These are phyloP conservation scores for Oryza nivara DNA, from an alignment of 176 grass and related monocot species.

Conservation along the genomic window DNA sequence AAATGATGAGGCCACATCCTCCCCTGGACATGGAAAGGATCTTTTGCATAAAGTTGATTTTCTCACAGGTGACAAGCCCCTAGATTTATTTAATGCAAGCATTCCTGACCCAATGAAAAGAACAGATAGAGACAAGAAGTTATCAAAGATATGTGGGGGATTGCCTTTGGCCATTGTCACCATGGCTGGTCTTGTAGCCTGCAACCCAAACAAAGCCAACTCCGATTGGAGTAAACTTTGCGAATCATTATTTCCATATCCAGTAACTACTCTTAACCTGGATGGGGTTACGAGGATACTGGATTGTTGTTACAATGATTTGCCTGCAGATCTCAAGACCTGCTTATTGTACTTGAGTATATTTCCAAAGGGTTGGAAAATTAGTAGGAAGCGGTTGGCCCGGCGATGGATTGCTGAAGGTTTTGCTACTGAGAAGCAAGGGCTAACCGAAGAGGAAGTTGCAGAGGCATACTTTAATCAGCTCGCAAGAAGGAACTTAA, in stretches of 20 bases:
- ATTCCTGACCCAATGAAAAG: background rate
- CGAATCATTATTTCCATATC: background rate
- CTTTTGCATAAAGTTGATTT: background rate
- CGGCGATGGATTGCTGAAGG: slow-evolving; percentile 27
- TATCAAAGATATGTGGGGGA: background rate
- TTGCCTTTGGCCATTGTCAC: slow-evolving; percentile 22
- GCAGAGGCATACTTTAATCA: slow-evolving; percentile 28
- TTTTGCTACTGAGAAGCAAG: slow-evolving; percentile 25
- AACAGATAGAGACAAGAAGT: no score
- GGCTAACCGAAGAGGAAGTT: background rate
- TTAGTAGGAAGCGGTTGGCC: slow-evolving; percentile 11
- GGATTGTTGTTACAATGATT: slow-evolving; percentile 19
- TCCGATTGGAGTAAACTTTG: background rate
- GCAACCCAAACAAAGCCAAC: background rate
- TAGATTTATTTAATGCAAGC: background rate
- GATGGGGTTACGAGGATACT: slow-evolving; percentile 12
- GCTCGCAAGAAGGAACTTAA: slow-evolving; percentile 12
- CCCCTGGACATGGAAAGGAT: background rate
- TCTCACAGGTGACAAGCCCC: background rate
- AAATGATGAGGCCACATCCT: background rate
- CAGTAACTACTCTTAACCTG: background rate
- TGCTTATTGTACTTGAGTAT: slow-evolving; percentile 27
- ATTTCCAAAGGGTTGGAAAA: slow-evolving; percentile 15
- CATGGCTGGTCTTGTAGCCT: slow-evolving; percentile 8
- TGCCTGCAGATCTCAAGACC: slow-evolving; percentile 11